Percentiles rank a stretch among this genome's conserved stretches.
phyloP scores from a whole-genome alignment of 345 rosid species.

The Brassica carinata region DNA sequence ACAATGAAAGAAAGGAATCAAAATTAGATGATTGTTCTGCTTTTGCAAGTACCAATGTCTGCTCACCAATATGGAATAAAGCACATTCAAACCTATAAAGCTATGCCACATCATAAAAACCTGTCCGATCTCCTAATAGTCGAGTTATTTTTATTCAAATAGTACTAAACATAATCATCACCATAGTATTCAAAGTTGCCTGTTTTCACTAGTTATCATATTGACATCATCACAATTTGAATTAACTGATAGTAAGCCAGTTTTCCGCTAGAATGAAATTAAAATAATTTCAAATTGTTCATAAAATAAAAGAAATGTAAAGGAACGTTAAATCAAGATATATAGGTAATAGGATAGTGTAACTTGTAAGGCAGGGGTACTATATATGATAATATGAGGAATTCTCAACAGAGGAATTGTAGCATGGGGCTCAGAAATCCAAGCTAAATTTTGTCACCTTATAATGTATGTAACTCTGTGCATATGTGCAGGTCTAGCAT shows the following conservation, averaged over 20 bases:
- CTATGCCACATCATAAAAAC: conserved; percentile 22
- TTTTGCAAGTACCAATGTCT: conserved; percentile 69
- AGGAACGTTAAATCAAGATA: neutral
- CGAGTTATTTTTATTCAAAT: neutral
- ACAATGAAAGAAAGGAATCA: conserved; percentile 69
- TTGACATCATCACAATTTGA: neutral
- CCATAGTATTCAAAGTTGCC: neutral
- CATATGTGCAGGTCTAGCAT: conserved; percentile 24
- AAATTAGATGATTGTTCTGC: conserved; percentile 47
- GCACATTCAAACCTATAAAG: conserved; percentile 60
- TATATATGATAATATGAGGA: neutral
- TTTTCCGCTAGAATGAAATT: neutral
- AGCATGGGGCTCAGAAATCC: conserved; percentile 33
- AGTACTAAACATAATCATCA: conserved; percentile 12
- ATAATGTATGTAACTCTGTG: conserved; percentile 31
- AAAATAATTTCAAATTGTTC: neutral
- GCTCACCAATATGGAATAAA: conserved; percentile 65
- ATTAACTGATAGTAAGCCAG: neutral
- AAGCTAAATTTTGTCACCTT: conserved; percentile 27
- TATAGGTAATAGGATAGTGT: neutral
- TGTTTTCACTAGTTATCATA: neutral
- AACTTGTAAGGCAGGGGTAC: conserved; percentile 1
- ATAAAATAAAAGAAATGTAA: neutral
- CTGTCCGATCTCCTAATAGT: conserved; percentile 16
- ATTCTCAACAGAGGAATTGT: conserved; percentile 1